Conservation (phyloP, 108 stramenopile species). For the Nannochloropsis oceanica region DNA sequence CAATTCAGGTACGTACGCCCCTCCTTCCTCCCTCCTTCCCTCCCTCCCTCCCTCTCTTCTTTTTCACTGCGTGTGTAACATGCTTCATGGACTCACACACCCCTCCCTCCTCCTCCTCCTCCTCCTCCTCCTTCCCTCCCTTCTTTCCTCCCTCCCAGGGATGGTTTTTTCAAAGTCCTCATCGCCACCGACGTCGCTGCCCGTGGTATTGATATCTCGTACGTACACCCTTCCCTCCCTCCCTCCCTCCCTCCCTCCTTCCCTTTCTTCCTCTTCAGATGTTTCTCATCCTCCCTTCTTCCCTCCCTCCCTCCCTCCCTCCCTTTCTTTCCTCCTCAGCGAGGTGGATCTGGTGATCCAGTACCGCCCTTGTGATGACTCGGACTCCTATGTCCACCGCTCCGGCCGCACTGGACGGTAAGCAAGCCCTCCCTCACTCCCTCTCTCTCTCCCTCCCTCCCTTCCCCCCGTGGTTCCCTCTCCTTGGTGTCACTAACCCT, state of each 20-base stretch:
- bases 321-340: too few species aligned
- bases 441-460: slow-evolving; percentile 8
- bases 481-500: not conserved
- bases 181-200: slow-evolving; percentile 99
- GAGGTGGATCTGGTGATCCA: slow-evolving; percentile 88
- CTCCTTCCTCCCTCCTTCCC: not conserved
- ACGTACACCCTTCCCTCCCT: too few species aligned
- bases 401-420: slow-evolving; percentile 86
- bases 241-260: too few species aligned
- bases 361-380: slow-evolving; percentile 75
- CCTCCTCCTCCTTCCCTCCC: not conserved
- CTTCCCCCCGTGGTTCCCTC: slow-evolving; percentile 7
- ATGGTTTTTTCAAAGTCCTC: slow-evolving; percentile 93
- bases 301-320: too few species aligned
- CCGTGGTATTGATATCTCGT: slow-evolving; percentile 92
- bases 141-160: not conserved
- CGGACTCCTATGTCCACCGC: slow-evolving; percentile 73
- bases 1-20: slow-evolving; percentile 60
- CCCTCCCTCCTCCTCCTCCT: not conserved
- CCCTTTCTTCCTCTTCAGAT: too few species aligned
- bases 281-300: too few species aligned
- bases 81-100: not conserved
- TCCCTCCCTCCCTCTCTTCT: too few species aligned
- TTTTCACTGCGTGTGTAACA: too few species aligned
- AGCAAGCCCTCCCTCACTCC: slow-evolving; percentile 12